Percentiles rank a stretch among this genome's conserved stretches.
Conservation (phyloP, 1,284 basidiomycete species). For the Clitocybe nebularis region DNA sequence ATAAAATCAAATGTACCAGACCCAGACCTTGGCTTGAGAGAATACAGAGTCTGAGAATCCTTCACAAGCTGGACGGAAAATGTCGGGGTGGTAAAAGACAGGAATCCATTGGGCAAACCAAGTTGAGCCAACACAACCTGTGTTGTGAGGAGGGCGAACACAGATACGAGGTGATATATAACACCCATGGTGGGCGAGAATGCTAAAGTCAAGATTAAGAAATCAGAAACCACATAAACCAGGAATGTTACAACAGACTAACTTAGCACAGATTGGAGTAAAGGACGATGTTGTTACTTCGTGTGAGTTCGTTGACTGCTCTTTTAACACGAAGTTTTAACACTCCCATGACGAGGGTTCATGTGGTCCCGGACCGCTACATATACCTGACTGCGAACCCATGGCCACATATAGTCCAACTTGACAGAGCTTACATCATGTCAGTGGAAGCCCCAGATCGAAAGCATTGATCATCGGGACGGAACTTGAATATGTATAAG, state of each 20-base stretch:
- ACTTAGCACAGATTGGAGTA: neutral
- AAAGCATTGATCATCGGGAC: no score
- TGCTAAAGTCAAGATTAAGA: neutral
- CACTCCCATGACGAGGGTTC: neutral
- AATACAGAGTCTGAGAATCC: slow-evolving; percentile 57
- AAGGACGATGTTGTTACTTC: neutral
- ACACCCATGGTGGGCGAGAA: slow-evolving; percentile 5
- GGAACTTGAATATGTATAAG: neutral
- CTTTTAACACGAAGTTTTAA: neutral
- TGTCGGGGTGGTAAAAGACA: slow-evolving; percentile 40
- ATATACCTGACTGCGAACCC: neutral
- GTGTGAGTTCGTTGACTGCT: no score
- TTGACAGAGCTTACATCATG: no score
- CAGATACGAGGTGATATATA: slow-evolving; percentile 7
- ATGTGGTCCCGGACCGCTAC: neutral
- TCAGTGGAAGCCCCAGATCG: no score
- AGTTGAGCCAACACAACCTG: slow-evolving; percentile 21
- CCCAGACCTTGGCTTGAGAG: slow-evolving; percentile 35
- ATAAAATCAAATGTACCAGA: slow-evolving; percentile 54
- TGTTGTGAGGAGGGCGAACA: slow-evolving; percentile 5
- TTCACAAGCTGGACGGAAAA: slow-evolving; percentile 49
- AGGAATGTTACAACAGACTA: neutral
- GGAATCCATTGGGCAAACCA: slow-evolving; percentile 45
- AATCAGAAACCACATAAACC: no score
- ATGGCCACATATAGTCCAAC: neutral